phyloP scores from a whole-genome alignment of 257 asterid species.

The Linaria vulgaris region DNA sequence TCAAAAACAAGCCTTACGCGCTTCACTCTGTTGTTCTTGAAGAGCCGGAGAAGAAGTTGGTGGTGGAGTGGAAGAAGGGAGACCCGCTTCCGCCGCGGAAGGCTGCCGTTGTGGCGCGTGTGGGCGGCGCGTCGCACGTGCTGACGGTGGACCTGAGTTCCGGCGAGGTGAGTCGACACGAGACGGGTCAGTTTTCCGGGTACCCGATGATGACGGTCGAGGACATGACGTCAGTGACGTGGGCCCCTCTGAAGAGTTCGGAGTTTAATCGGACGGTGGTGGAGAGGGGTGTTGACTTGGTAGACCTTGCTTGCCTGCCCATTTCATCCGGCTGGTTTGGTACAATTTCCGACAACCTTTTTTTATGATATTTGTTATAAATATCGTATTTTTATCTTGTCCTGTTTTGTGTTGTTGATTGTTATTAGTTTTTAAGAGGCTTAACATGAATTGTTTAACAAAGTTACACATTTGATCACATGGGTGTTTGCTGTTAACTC shows the following conservation, averaged over 20 bases:
- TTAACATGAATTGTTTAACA: no score
- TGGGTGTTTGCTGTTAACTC: no score
- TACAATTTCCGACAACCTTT: constrained; percentile 21
- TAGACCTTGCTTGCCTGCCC: constrained; percentile 82
- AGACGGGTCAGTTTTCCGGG: constrained; percentile 50
- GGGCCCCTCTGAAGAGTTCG: constrained; percentile 72
- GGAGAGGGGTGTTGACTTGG: constrained; percentile 80
- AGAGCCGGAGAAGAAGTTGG: constrained; percentile 68
- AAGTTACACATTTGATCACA: no score
- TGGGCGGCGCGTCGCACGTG: constrained; percentile 42
- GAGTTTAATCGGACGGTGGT: constrained; percentile 80
- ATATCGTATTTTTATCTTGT: no score
- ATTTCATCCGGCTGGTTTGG: constrained; percentile 90
- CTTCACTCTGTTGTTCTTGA: constrained; percentile 75
- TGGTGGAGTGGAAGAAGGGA: constrained; percentile 63
- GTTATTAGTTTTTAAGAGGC: no score
- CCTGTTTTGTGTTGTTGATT: no score
- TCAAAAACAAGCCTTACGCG: constrained; percentile 46
- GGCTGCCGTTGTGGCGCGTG: constrained; percentile 89
- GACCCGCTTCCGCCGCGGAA: constrained; percentile 56
- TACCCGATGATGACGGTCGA: constrained; percentile 88
- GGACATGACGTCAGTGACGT: constrained; percentile 67
- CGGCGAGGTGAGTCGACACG: constrained; percentile 44
- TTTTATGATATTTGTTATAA: no score
- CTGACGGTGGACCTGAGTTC: constrained; percentile 57